These are phyloP conservation scores for Lentithecium fluviatile DNA, from an alignment of 495 filamentous ascomycete species.

Conservation along the genomic window DNA sequence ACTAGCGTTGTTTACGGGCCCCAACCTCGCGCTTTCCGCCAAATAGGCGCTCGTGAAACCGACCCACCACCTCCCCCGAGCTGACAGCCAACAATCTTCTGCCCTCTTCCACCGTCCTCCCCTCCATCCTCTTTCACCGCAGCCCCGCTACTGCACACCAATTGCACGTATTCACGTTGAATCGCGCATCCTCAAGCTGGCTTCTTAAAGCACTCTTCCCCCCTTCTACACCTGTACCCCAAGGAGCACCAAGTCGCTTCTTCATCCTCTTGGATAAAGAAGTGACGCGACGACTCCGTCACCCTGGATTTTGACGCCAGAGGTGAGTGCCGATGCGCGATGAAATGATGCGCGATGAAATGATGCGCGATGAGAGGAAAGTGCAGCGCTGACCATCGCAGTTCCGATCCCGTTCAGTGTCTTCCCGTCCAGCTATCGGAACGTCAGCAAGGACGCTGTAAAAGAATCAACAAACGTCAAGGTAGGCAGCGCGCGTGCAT, in stretches of 20 bases:
- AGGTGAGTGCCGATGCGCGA: constrained; percentile 14
- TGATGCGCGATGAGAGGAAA: background rate
- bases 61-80: constrained; percentile 18
- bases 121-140: constrained; percentile 23
- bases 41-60: constrained; percentile 6
- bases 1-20: constrained; percentile 18
- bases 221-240: constrained; percentile 17
- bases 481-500: constrained; percentile 27
- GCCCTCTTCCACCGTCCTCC: constrained; percentile 4
- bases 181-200: constrained; percentile 25
- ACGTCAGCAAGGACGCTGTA: constrained; percentile 61
- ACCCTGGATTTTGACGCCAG: constrained; percentile 99
- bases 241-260: constrained; percentile 79
- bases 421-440: constrained; percentile 98
- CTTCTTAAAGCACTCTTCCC: constrained; percentile 13
- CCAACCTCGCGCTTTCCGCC: constrained; percentile 20
- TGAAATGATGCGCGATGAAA: too few species aligned
- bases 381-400: background rate
- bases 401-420: constrained; percentile 99
- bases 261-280: constrained; percentile 89
- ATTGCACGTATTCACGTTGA: constrained; percentile 28
- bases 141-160: constrained; percentile 31
- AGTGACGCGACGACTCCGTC: constrained; percentile 79
- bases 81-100: constrained; percentile 20
- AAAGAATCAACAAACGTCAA: constrained; percentile 68